Evolutionary conservation across 371 early-diverging fungal species (phyloP).

Genomic region (Mucor saturninus): DNA sequence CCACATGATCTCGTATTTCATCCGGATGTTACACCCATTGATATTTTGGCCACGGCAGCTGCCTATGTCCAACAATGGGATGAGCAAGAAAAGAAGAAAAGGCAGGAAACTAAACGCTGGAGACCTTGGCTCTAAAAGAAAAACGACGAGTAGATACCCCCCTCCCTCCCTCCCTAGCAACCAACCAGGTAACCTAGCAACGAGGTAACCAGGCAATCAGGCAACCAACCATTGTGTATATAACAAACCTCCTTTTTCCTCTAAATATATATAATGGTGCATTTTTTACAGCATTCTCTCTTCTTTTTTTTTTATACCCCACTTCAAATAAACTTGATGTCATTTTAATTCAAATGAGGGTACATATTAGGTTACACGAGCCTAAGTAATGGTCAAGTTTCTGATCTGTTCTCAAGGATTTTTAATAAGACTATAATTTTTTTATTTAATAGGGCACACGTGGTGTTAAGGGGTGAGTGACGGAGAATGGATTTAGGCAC

Average conservation of each 20-base stretch:
- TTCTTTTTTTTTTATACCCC: not conserved
- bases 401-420: too few species aligned
- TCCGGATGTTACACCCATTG: slow-evolving; percentile 37
- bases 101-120: slow-evolving; percentile 26
- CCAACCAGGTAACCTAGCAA: too few species aligned
- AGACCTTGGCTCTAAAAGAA: slow-evolving; percentile 32
- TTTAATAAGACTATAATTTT: too few species aligned
- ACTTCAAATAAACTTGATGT: not conserved
- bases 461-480: too few species aligned
- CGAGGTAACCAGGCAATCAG: too few species aligned
- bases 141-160: not conserved
- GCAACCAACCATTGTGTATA: too few species aligned
- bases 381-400: too few species aligned
- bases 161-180: not conserved
- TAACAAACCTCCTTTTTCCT: too few species aligned
- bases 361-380: not conserved
- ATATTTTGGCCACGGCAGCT: slow-evolving; percentile 54
- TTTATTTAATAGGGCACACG: too few species aligned
- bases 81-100: slow-evolving; percentile 22
- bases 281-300: not conserved
- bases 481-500: too few species aligned
- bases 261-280: too few species aligned
- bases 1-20: slow-evolving; percentile 29
- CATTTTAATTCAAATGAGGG: not conserved
- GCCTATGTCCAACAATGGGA: slow-evolving; percentile 54